A percentile compares a stretch with the other conserved stretches of the same genome.
Evolutionary conservation across 2,329 filamentous ascomycete species (phyloP).

Genomic region (Calonectria fujianensis): DNA sequence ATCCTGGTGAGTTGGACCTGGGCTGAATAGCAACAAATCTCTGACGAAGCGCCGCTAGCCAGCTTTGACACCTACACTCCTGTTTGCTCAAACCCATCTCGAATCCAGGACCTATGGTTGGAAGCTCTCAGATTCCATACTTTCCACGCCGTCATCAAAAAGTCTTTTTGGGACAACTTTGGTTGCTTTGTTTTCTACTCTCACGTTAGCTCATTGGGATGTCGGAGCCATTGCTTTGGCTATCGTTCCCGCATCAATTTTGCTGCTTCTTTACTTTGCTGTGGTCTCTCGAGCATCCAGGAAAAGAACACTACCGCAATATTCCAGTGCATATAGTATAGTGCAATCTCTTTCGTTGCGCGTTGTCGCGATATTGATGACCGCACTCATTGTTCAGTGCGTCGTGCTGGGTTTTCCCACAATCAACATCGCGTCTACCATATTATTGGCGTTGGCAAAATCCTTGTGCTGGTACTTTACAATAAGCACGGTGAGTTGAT

Average conservation of each 20-base stretch:
- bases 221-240: background rate
- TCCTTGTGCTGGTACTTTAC: slow-evolving; percentile 60
- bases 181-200: background rate
- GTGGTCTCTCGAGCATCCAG: background rate
- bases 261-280: background rate
- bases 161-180: background rate
- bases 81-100: background rate
- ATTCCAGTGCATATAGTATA: background rate
- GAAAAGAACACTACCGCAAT: background rate
- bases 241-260: background rate
- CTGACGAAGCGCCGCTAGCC: background rate
- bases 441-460: slow-evolving; percentile 55
- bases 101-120: background rate
- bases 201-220: background rate
- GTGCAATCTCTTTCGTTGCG: background rate
- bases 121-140: background rate
- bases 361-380: background rate
- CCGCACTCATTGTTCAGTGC: background rate
- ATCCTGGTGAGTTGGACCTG: background rate
- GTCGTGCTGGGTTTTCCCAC: background rate
- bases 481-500: slow-evolving; percentile 55
- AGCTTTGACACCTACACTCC: background rate
- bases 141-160: background rate
- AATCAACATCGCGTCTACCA: background rate
- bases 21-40: background rate